phyloP scores from a whole-genome alignment of 768 basidiomycete species.

The Terana coerulea region DNA sequence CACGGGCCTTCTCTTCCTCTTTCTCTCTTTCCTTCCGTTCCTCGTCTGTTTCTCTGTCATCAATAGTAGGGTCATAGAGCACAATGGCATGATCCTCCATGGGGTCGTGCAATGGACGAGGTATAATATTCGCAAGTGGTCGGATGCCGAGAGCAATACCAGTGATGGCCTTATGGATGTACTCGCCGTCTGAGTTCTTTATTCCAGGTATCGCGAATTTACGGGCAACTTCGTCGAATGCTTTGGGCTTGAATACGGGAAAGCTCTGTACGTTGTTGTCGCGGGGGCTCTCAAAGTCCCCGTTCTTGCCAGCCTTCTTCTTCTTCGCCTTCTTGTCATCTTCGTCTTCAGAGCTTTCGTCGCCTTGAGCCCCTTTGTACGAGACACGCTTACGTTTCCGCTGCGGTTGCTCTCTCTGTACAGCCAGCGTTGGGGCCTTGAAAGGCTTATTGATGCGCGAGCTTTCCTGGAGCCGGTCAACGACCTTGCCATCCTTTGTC shows the following conservation, averaged over 20 bases:
- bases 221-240: conserved; percentile 56
- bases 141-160: conserved; percentile 83
- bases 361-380: conserved; percentile 67
- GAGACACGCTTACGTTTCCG: conserved; percentile 88
- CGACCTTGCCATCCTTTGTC: conserved; percentile 61
- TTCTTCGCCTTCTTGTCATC: conserved; percentile 62
- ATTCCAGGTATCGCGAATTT: conserved; percentile 85
- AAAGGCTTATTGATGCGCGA: conserved; percentile 75
- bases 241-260: conserved; percentile 80
- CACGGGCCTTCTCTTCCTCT: conserved; percentile 64
- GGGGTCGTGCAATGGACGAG: conserved; percentile 93
- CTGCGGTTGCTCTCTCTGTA: conserved; percentile 56
- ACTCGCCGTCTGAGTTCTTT: conserved; percentile 63
- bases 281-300: conserved; percentile 60
- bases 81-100: conserved; percentile 99
- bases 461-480: conserved; percentile 71
- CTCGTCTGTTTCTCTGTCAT: conserved; percentile 87
- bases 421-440: conserved; percentile 59
- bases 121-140: conserved; percentile 73
- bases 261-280: conserved; percentile 54
- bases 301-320: conserved; percentile 56
- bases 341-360: conserved; percentile 50
- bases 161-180: conserved; percentile 52
- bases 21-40: conserved; percentile 72
- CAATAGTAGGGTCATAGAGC: conserved; percentile 93